Evolutionary conservation across 202 grass and related monocot species (phyloP), one percentile per base, ranked within the genome.

Genomic region (Eragrostis tef): DNA sequence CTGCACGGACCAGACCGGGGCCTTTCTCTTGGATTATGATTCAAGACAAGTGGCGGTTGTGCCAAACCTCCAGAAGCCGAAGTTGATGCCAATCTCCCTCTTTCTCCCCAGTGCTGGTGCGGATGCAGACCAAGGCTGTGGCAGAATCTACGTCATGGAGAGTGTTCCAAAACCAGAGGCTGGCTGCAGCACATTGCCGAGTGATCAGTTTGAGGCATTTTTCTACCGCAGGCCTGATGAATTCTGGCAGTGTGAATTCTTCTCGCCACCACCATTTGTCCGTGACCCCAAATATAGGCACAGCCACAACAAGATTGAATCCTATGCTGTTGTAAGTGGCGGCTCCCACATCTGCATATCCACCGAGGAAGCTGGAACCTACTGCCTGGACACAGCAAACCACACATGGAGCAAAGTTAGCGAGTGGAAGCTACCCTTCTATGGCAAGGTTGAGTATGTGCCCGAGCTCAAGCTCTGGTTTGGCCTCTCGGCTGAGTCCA

Each of bases 381-480:
- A 61, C 22, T 27, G 58, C 22, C 11, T 61, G 3, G 58, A 61
- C 58, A 61, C 58, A 22, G 58, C 21, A 10, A 61, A 3, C 58
- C 22, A 26, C 58, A 27, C 21, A 27, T 61, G 58, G 58, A 61
- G 24, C 12, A 3, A 70, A 15, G 20, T 26, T 20, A 12, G 21
- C 20, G 13, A 26, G 5, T 70, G 67, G 67, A 48, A 0, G 12
- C 43, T 70, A 14, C 67, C 67, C 67, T 70, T 70, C 48, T 15
- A 15, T 5, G 72, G 53, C 52, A 75, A 75, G n/a, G n/a, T 60
- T 0, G 72, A 59, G 72, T 59, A 25, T 4, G 53, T 59, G 0
- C 53, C 72, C 3, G 12, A 43, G 72, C 72, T 75, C 52, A 59
- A 75, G 19, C 19, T 74, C 29, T 21, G 70, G 70, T 53, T 73